These are phyloP conservation scores for Talaromyces albobiverticillius DNA, from an alignment of 2,329 filamentous ascomycete species.

Conservation along the genomic window DNA sequence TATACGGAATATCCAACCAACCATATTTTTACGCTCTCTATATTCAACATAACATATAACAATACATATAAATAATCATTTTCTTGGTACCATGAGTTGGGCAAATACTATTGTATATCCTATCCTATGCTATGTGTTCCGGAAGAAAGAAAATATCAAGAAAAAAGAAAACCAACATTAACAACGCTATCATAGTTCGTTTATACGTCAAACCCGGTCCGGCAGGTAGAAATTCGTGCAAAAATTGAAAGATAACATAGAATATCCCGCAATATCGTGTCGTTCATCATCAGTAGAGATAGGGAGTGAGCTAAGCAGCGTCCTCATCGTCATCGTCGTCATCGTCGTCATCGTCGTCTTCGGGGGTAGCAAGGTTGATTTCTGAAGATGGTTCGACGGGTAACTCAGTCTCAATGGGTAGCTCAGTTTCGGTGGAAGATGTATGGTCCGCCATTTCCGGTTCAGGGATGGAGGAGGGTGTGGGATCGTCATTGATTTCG, in stretches of 20 bases:
- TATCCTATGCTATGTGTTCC: too few relatives aligned
- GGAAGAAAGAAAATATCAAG: too few relatives aligned
- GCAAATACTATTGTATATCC: too few relatives aligned
- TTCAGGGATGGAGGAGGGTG: neutral
- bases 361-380: neutral
- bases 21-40: too few relatives aligned
- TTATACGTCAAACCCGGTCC: neutral
- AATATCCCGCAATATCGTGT: neutral
- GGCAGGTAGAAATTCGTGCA: slow-evolving; percentile 5
- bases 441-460: neutral
- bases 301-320: neutral
- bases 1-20: too few relatives aligned
- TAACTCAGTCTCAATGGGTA: neutral
- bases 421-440: neutral
- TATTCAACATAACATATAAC: too few relatives aligned
- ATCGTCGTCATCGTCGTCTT: neutral
- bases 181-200: neutral
- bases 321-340: neutral
- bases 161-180: neutral
- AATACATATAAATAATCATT: too few relatives aligned
- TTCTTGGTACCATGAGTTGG: too few relatives aligned
- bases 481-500: neutral
- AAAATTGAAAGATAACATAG: neutral
- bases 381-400: neutral
- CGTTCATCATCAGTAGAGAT: neutral